Evolutionary conservation across 2,329 filamentous ascomycete genomes (phyloP), one percentile per base, ranked within the genome.

Genomic region (Hymenotorrendiella dingleyae): DNA sequence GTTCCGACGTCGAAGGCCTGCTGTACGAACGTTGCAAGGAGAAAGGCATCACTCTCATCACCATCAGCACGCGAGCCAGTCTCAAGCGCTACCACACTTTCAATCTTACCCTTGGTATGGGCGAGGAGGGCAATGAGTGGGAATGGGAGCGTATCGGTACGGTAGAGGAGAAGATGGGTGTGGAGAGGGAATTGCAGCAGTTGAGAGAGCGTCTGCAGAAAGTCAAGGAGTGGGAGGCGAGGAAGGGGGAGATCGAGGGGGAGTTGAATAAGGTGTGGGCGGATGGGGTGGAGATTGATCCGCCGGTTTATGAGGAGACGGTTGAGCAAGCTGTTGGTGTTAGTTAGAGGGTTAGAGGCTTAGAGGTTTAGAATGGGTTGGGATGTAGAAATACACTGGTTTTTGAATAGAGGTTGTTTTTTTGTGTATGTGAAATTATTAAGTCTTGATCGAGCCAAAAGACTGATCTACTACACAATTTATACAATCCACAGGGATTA

Each of bases 71-170:
- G 0, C 84, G 93, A 32, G 91, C 87, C 11, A 94, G 88, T 17
- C 74, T 98, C 45, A 96, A 96, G 66, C 90, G 91, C 59, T 97
- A 97, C 60, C 93, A 98, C 67, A 90, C 82, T 0, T 96, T 82
- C 66, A 94, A 94, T 55, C 79, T 98, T 8, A 83, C 82, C 3
- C 78, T 98, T 4, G 90, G 90, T 21, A 68, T 85, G 46, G 91
- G 90, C 39, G 80, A 86, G 12, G 76, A 80, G 38, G 87, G 84
- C n/a, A 83, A 86, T 42, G 84, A 85, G 57, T 97, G 93, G 88
- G 84, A 91, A 53, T 86, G 95, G 63, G 86, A 96, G 63, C 80
- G 87, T 43, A 97, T 98, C 54, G 93, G 93, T 45, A 96, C 90
- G 0, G 87, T 89, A 60, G 79, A 84, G 46, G 93, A 98, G 70